Conservation (phyloP, 345 rosid genomes). For the Ricinus communis region DNA sequence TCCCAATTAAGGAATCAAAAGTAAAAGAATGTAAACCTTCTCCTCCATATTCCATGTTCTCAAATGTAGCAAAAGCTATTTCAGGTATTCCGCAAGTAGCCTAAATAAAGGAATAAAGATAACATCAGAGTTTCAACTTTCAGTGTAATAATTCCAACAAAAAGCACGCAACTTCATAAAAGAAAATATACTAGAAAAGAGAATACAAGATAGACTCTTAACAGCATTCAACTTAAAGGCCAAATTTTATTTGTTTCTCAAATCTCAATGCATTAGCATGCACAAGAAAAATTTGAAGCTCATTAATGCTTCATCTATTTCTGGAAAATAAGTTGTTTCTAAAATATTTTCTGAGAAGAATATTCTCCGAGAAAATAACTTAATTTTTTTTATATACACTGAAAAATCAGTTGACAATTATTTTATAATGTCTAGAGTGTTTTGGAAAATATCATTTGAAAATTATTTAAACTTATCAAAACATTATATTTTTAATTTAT, state of each 20-base stretch:
- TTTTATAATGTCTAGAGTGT: no score
- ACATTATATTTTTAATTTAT: no score
- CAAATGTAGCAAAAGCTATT: slow-evolving; percentile 84
- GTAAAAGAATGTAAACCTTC: slow-evolving; percentile 62
- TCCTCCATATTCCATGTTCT: slow-evolving; percentile 98
- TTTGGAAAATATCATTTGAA: no score
- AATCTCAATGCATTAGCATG: background rate
- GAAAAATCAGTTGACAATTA: no score
- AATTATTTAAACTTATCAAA: no score
- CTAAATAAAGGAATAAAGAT: slow-evolving; percentile 41
- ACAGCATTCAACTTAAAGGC: background rate
- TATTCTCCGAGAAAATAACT: no score
- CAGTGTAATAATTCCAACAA: background rate
- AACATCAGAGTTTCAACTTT: slow-evolving; percentile 18
- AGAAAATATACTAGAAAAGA: background rate
- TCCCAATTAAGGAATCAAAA: slow-evolving; percentile 5
- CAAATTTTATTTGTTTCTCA: background rate
- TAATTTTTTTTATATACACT: no score
- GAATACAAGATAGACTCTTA: background rate
- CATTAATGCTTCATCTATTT: no score
- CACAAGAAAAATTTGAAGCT: no score
- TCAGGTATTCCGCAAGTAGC: slow-evolving; percentile 96
- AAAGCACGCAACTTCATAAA: background rate
- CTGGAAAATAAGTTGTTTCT: no score
- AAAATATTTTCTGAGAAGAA: no score